Conservation (phyloP, 208 protist genomes). For the Acanthamoeba culbertsoni region DNA sequence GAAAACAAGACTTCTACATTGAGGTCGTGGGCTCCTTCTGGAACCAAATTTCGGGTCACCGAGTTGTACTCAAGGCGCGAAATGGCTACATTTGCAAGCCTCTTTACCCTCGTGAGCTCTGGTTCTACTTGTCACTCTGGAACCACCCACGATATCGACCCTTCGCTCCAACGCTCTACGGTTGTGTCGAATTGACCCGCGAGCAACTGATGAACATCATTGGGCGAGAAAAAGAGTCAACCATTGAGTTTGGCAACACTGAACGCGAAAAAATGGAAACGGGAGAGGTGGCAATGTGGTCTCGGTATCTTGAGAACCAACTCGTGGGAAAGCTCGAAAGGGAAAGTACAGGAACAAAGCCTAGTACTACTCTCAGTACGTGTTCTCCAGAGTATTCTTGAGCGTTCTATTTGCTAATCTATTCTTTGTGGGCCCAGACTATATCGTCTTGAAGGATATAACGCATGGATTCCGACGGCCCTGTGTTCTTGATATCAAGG, state of each 20-base stretch:
- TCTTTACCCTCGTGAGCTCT: neutral
- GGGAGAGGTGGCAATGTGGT: neutral
- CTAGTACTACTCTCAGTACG: neutral
- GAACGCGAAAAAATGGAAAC: neutral
- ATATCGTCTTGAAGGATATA: neutral
- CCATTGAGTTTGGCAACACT: neutral
- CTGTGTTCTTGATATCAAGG: constrained; percentile 32
- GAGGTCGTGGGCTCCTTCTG: neutral
- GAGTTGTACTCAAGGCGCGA: neutral
- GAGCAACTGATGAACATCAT: neutral
- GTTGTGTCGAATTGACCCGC: neutral
- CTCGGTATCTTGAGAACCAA: neutral
- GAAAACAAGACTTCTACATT: neutral
- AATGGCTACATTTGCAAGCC: constrained; percentile 15
- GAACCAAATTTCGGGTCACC: neutral
- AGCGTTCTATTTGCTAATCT: neutral
- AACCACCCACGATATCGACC: neutral
- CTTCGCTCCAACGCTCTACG: neutral
- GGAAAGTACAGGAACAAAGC: neutral
- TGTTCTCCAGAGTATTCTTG: neutral
- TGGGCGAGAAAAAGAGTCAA: neutral
- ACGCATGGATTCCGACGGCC: neutral
- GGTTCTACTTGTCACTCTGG: neutral
- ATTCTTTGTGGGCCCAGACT: neutral
- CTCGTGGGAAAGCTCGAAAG: constrained; percentile 7